Evolutionary conservation across 345 rosid genomes (phyloP), one percentile per base, ranked within the genome.

Genomic region (Camelina sativa): DNA sequence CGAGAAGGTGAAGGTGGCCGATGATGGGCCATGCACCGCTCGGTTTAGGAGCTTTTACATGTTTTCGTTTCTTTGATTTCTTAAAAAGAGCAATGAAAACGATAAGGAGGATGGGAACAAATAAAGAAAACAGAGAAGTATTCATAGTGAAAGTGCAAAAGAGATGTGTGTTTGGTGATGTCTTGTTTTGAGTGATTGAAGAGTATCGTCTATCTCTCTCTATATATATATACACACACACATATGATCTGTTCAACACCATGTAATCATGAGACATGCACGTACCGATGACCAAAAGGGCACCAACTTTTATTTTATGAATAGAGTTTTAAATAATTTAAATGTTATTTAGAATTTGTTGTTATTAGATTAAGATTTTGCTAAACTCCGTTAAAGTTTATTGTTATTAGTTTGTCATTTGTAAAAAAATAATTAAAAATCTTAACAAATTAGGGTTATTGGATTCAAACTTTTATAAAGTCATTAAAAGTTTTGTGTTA

Each of bases 1-100:
- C 78, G 5, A 85, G 68, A 32, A 74, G 82, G 71, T 74, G 87
- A 22, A 86, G 85, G 43, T 88, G 93, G 75, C 93, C 91, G 4
- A 85, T 62, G 37, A 89, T 57, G 2, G 88, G 89, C 86, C 89
- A 83, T 2, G 85, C 80, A 2, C 91, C 84, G 7, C 68, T 76
- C 4, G 78, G 81, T 70, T 76, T 69, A 19, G 85, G 84, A 77
- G 90, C 85, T 55, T 78, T 67, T 23, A 44, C 66, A 16, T 10
- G 25, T 20, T 71, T 76, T 28, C 28, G 56, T 17, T 61, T 68
- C 69, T 61, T 69, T 32, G 25, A 5, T 67, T 59, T 75, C 73
- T 16, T 59, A 11, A 67, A 48, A 6, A 67, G 54, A 57, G 66
- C 16, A 7, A 57, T 16, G 1, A 58, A 50, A 75, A 50, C 16